A percentile compares a stretch with the other conserved stretches of the same genome.
Conservation (phyloP, 306 rosid species). For the Castanea crenata region DNA sequence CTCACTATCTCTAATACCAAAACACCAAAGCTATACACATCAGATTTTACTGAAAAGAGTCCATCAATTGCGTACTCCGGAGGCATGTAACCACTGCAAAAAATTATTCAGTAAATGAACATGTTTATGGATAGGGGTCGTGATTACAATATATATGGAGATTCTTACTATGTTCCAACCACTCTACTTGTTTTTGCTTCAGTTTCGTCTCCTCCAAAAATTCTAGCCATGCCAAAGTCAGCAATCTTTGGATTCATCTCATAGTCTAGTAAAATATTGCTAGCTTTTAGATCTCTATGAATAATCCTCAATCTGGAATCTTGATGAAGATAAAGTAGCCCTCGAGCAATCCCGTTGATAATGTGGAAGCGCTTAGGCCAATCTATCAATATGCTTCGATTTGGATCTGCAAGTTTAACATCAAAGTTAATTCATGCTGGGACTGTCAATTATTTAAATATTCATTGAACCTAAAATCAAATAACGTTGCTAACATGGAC, state of each 20-base stretch:
- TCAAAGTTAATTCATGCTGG: too few relatives aligned
- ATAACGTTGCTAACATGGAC: too few relatives aligned
- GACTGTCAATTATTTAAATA: too few relatives aligned
- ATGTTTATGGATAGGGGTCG: too few relatives aligned
- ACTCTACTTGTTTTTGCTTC: constrained; percentile 45
- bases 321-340: constrained; percentile 30
- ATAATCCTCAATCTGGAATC: constrained; percentile 33
- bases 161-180: constrained; percentile 53
- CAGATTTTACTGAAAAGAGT: background rate
- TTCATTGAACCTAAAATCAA: too few relatives aligned
- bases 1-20: constrained; percentile 45
- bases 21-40: constrained; percentile 28
- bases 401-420: background rate
- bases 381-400: background rate
- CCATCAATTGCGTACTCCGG: background rate
- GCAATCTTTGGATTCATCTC: constrained; percentile 60
- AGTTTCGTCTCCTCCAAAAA: constrained; percentile 39
- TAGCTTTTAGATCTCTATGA: constrained; percentile 48
- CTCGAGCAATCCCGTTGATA: constrained; percentile 25
- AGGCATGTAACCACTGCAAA: background rate
- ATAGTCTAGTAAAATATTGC: constrained; percentile 45
- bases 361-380: constrained; percentile 24
- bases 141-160: too few relatives aligned
- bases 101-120: background rate
- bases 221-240: constrained; percentile 56